phyloP scores from a whole-genome alignment of 1,139 yeast species.

The Sugiyamaella pinicola region DNA sequence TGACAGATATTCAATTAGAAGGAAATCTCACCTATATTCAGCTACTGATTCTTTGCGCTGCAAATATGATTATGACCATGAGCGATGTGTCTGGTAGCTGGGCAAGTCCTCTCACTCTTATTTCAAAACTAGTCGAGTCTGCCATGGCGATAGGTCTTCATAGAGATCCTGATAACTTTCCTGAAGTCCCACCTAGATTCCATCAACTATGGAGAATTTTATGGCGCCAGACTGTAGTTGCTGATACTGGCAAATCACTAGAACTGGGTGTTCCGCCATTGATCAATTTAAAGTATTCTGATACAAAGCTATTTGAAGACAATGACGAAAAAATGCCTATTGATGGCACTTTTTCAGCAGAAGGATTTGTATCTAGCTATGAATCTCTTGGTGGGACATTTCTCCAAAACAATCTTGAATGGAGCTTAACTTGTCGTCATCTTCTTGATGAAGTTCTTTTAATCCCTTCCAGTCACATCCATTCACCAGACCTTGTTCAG shows the following conservation, averaged over 20 bases:
- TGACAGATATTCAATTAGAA: slow-evolving; percentile 26
- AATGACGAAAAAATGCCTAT: slow-evolving; percentile 1
- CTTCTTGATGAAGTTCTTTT: slow-evolving; percentile 25
- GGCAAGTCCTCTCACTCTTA: slow-evolving; percentile 17
- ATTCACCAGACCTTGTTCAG: slow-evolving; percentile 8
- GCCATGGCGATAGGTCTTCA: slow-evolving; percentile 30
- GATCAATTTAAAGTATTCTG: slow-evolving; percentile 27
- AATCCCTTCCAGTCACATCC: slow-evolving; percentile 13
- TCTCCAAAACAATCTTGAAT: slow-evolving; percentile 20
- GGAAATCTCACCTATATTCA: slow-evolving; percentile 27
- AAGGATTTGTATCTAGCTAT: slow-evolving; percentile 13
- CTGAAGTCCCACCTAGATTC: slow-evolving; percentile 22
- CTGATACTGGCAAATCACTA: slow-evolving; percentile 27
- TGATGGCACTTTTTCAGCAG: slow-evolving; percentile 10
- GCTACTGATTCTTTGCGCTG: slow-evolving; percentile 23
- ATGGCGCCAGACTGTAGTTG: slow-evolving; percentile 31
- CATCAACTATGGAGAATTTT: slow-evolving; percentile 27
- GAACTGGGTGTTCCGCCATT: slow-evolving; percentile 27
- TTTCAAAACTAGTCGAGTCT: slow-evolving; percentile 25
- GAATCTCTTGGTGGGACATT: slow-evolving; percentile 16
- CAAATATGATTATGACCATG: slow-evolving; percentile 23
- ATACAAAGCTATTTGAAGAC: slow-evolving; percentile 25
- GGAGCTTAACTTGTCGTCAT: slow-evolving; percentile 22
- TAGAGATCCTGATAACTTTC: slow-evolving; percentile 29
- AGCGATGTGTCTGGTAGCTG: slow-evolving; percentile 26